Evolutionary conservation across 352 stramenopile genomes (phyloP).

Genomic region (Globisporangium parvum): DNA sequence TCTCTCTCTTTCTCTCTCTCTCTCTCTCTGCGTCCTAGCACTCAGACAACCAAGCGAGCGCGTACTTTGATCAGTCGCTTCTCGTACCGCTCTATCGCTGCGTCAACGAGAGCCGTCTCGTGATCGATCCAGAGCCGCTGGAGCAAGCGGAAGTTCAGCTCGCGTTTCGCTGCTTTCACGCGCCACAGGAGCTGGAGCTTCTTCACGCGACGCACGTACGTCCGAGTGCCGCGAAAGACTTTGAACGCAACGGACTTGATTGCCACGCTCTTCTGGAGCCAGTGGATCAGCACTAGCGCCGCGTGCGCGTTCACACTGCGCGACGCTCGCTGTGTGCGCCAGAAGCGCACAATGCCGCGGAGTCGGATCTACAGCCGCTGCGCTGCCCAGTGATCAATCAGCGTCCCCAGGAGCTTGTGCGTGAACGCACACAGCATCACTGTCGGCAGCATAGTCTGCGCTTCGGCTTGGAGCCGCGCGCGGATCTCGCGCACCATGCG

Average conservation of each 20-base stretch:
- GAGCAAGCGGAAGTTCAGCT: conserved; percentile 29
- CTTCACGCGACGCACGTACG: conserved; percentile 48
- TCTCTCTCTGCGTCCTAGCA: too few species aligned
- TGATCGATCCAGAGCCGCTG: conserved; percentile 44
- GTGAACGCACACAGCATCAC: conserved; percentile 42
- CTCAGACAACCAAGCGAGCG: not conserved
- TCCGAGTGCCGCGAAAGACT: conserved; percentile 44
- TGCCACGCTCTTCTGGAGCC: conserved; percentile 55
- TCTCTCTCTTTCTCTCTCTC: too few species aligned
- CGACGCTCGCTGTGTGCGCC: conserved; percentile 30
- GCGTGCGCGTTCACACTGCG: conserved; percentile 26
- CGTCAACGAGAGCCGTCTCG: conserved; percentile 44
- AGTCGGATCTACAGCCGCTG: conserved; percentile 30
- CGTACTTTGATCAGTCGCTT: conserved; percentile 28
- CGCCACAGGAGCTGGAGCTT: conserved; percentile 46
- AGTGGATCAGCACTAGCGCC: conserved; percentile 42
- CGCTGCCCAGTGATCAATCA: conserved; percentile 32
- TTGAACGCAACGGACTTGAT: conserved; percentile 49
- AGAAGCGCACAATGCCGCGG: conserved; percentile 36
- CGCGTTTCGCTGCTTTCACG: conserved; percentile 31
- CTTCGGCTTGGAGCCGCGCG: conserved; percentile 25
- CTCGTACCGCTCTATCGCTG: conserved; percentile 36
- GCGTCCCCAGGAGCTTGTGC: conserved; percentile 27
- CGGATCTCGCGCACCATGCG: conserved; percentile 30
- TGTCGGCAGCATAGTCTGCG: conserved; percentile 37